Percentiles rank a stretch among this genome's conserved stretches.
Conservation (phyloP, 2,329 filamentous ascomycete species). For the Pestalotiopsis sp. region DNA sequence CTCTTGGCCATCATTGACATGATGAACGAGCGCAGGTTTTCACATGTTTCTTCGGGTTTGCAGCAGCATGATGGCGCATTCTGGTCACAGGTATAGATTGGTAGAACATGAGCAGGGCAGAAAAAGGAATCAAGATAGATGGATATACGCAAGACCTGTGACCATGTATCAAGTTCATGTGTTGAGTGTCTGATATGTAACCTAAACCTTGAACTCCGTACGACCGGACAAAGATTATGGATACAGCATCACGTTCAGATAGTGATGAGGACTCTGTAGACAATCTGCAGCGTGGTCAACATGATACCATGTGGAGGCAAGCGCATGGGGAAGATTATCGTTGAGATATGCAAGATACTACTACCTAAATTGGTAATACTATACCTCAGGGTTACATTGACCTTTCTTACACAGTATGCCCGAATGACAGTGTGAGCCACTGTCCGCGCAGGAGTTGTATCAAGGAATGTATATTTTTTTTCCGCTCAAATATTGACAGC, state of each 20-base stretch:
- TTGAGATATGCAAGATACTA: neutral
- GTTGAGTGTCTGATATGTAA: no score
- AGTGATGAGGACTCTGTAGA: no score
- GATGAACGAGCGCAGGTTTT: neutral
- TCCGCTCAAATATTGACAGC: neutral
- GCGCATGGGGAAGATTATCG: no score
- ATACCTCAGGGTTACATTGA: neutral
- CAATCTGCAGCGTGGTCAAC: no score
- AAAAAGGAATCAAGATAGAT: neutral
- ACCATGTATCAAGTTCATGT: neutral
- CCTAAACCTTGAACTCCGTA: no score
- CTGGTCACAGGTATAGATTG: neutral
- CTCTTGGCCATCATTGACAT: neutral
- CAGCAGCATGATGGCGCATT: neutral
- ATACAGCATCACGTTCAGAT: no score
- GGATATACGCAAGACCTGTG: neutral
- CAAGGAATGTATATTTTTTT: neutral
- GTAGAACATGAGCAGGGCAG: neutral
- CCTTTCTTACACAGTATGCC: neutral
- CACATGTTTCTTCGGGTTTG: neutral
- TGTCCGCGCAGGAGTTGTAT: neutral
- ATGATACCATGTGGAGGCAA: no score
- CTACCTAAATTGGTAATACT: neutral
- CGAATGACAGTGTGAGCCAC: neutral
- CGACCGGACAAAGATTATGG: no score